phyloP scores from a whole-genome alignment of 257 asterid genomes.

The Lycium barbarum region DNA sequence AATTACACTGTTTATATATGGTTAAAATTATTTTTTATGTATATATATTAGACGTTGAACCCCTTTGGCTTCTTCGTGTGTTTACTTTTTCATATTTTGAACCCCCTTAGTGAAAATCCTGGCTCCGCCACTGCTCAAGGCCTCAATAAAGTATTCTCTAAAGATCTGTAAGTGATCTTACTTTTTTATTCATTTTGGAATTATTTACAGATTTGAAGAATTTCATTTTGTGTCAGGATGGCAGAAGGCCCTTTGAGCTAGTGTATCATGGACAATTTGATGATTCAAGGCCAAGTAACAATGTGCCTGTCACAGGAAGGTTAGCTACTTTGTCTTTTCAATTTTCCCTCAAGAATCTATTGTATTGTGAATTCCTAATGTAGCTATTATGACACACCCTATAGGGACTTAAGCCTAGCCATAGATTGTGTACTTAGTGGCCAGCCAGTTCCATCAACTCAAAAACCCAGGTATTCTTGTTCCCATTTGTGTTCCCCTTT shows the following conservation, averaged over 20 bases:
- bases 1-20: too few species aligned
- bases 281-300: slow-evolving; percentile 82
- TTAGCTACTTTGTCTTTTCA: slow-evolving; percentile 28
- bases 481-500: not conserved
- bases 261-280: slow-evolving; percentile 95
- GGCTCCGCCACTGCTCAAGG: not conserved
- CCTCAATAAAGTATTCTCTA: not conserved
- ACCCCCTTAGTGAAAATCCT: too few species aligned
- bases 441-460: slow-evolving; percentile 69
- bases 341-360: not conserved
- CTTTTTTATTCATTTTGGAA: not conserved
- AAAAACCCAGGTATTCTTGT: slow-evolving; percentile 72
- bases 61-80: too few species aligned
- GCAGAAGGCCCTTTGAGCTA: slow-evolving; percentile 93
- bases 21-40: too few species aligned
- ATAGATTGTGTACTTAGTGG: slow-evolving; percentile 80
- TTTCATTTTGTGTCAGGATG: slow-evolving; percentile 60
- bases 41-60: too few species aligned
- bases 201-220: slow-evolving; percentile 1
- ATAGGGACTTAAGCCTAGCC: slow-evolving; percentile 86
- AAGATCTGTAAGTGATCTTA: not conserved
- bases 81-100: too few species aligned
- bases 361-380: slow-evolving; percentile 14
- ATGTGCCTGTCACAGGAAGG: slow-evolving; percentile 83
- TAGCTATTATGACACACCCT: slow-evolving; percentile 22